phyloP scores from a whole-genome alignment of 139 green algal species.

The Zygnema cylindricum region DNA sequence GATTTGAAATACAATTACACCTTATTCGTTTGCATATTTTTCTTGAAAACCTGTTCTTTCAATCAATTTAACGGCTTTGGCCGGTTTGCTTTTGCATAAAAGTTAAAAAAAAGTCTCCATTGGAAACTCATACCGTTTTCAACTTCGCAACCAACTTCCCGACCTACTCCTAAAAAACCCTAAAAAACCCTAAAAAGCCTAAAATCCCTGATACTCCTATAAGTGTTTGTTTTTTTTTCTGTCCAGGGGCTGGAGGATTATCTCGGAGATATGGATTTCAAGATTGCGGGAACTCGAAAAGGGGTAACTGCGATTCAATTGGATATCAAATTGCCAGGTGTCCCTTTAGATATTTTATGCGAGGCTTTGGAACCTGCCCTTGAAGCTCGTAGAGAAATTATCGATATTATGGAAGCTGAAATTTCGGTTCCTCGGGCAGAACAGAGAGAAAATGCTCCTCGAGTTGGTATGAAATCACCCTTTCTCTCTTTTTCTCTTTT shows the following conservation, averaged over 20 bases:
- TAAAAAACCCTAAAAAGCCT: too few relatives aligned
- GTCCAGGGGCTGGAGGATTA: constrained; percentile 87
- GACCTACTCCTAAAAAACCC: too few relatives aligned
- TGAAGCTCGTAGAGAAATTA: constrained; percentile 49
- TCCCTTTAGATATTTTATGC: constrained; percentile 66
- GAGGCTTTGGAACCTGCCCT: constrained; percentile 60
- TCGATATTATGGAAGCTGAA: constrained; percentile 67
- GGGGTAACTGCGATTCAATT: constrained; percentile 95
- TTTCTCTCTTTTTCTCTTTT: background rate
- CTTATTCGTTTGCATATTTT: too few relatives aligned
- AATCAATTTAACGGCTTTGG: too few relatives aligned
- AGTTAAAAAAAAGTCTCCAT: too few relatives aligned
- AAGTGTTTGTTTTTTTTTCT: too few relatives aligned
- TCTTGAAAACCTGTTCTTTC: too few relatives aligned
- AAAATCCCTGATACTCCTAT: too few relatives aligned
- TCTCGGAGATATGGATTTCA: constrained; percentile 99
- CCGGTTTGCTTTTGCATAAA: too few relatives aligned
- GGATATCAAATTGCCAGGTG: constrained; percentile 82
- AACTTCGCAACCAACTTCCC: too few relatives aligned
- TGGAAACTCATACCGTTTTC: too few relatives aligned
- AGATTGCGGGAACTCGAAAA: constrained; percentile 77
- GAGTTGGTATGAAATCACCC: constrained; percentile 22
- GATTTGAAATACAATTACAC: too few relatives aligned
- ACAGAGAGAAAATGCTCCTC: background rate
- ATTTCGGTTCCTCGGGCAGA: constrained; percentile 28